Evolutionary conservation across 225 moss, liverwort and hornwort species (phyloP).

Genomic region (Asterella californica): DNA sequence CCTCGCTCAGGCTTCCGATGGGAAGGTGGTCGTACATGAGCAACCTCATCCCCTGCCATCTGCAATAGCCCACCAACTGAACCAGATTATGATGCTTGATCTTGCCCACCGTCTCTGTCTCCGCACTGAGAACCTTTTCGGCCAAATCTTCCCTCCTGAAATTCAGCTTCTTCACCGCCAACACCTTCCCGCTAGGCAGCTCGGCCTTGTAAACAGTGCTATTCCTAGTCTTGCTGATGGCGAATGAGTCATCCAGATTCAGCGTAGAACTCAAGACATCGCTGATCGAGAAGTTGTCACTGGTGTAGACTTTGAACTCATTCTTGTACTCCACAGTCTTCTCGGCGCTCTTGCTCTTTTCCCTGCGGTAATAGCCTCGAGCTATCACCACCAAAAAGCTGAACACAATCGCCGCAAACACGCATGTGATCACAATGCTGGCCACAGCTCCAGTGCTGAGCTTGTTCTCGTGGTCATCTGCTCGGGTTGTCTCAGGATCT

Average conservation of each 20-base stretch:
- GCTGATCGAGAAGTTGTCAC: slow-evolving; percentile 20
- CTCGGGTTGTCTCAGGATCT: not conserved
- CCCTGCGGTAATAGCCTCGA: slow-evolving; percentile 34
- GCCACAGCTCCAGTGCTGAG: slow-evolving; percentile 38
- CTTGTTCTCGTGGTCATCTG: not conserved
- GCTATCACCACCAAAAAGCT: slow-evolving; percentile 25
- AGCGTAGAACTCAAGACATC: slow-evolving; percentile 23
- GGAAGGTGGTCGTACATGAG: slow-evolving; percentile 26
- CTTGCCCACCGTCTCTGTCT: slow-evolving; percentile 21
- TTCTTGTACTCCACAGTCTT: slow-evolving; percentile 37
- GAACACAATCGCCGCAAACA: slow-evolving; percentile 30
- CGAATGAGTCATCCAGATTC: slow-evolving; percentile 12
- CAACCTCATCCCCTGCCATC: slow-evolving; percentile 12
- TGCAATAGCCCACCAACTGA: slow-evolving; percentile 24
- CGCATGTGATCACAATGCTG: slow-evolving; percentile 45
- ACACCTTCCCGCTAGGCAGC: slow-evolving; percentile 17
- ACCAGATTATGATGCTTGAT: slow-evolving; percentile 27
- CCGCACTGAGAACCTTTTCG: slow-evolving; percentile 12
- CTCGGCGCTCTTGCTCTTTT: slow-evolving; percentile 26
- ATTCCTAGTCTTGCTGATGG: slow-evolving; percentile 17
- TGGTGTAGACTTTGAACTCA: slow-evolving; percentile 41
- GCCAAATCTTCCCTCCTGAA: slow-evolving; percentile 3
- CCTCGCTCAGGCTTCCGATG: slow-evolving; percentile 17
- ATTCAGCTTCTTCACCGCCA: slow-evolving; percentile 26
- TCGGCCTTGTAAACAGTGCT: slow-evolving; percentile 24